Evolutionary conservation across 345 rosid species (phyloP).

Genomic region (Ceriops decandra): DNA sequence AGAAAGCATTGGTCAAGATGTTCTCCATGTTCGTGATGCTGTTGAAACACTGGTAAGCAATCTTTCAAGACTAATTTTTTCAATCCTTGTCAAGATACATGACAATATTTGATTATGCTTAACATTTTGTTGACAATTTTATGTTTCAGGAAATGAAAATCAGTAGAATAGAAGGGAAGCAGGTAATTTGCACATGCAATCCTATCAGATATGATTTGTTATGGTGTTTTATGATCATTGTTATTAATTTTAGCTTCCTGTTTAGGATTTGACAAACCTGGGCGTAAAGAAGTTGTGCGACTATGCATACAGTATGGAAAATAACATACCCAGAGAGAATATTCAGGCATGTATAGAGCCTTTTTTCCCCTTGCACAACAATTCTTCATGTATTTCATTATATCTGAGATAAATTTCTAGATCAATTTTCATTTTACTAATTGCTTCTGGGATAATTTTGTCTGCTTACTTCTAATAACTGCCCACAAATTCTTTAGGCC

Average conservation of each 20-base stretch:
- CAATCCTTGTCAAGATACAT: slow-evolving; percentile 1
- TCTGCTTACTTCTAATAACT: not conserved
- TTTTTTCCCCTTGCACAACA: not conserved
- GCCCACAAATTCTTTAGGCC: slow-evolving; percentile 18
- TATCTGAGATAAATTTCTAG: not conserved
- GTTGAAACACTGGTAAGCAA: slow-evolving; percentile 70
- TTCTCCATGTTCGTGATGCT: slow-evolving; percentile 52
- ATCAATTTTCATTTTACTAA: not conserved
- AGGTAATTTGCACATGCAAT: slow-evolving; percentile 39
- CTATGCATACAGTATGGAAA: slow-evolving; percentile 35
- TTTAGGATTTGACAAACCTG: slow-evolving; percentile 30
- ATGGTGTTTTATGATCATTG: slow-evolving; percentile 12
- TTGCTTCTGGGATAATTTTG: not conserved
- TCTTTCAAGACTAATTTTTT: slow-evolving; percentile 8
- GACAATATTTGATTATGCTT: slow-evolving; percentile 1
- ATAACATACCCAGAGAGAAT: slow-evolving; percentile 27
- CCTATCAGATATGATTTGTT: not conserved
- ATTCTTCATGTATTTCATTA: not conserved
- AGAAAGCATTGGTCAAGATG: slow-evolving; percentile 39
- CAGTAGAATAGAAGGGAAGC: slow-evolving; percentile 56
- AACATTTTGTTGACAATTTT: not conserved
- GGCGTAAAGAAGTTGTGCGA: slow-evolving; percentile 50
- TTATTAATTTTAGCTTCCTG: not conserved
- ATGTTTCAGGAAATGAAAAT: slow-evolving; percentile 54
- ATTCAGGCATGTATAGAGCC: slow-evolving; percentile 38